Conservation (phyloP, 768 basidiomycete species). For the Podaxis rugospora region DNA sequence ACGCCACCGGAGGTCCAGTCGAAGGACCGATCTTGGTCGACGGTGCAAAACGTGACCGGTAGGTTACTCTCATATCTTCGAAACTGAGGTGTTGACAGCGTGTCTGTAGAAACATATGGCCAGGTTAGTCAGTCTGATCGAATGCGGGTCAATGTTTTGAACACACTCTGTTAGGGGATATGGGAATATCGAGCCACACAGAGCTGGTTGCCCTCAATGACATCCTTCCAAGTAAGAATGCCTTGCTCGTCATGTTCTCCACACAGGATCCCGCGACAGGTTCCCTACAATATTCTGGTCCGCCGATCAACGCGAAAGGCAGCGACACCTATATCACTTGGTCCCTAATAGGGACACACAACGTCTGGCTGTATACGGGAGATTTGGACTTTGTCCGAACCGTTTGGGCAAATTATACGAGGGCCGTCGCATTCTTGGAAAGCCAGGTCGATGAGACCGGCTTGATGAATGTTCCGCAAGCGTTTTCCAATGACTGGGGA, state of each 20-base stretch:
- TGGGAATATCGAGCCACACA: slow-evolving; percentile 38
- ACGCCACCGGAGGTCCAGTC: slow-evolving; percentile 41
- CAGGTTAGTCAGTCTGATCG: neutral
- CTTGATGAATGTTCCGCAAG: slow-evolving; percentile 32
- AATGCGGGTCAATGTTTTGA: neutral
- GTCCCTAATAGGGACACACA: slow-evolving; percentile 41
- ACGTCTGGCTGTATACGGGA: slow-evolving; percentile 44
- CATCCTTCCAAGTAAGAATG: slow-evolving; percentile 36
- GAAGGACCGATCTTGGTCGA: slow-evolving; percentile 51
- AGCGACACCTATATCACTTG: slow-evolving; percentile 44
- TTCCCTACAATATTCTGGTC: slow-evolving; percentile 9
- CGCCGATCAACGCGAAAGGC: slow-evolving; percentile 9
- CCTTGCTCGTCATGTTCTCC: slow-evolving; percentile 44
- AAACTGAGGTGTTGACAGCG: neutral
- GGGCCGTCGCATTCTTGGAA: slow-evolving; percentile 33
- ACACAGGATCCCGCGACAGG: slow-evolving; percentile 32
- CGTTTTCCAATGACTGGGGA: slow-evolving; percentile 47
- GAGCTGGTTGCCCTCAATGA: slow-evolving; percentile 31
- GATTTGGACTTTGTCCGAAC: slow-evolving; percentile 37
- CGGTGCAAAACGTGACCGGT: slow-evolving; percentile 50
- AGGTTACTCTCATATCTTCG: slow-evolving; percentile 8
- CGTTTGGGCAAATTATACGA: slow-evolving; percentile 43
- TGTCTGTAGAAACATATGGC: slow-evolving; percentile 7
- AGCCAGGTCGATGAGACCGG: slow-evolving; percentile 36
- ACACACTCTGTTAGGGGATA: slow-evolving; percentile 25